Base-by-base conservation (phyloP, 352 stramenopile species). In the Peronospora destructor region DNA sequence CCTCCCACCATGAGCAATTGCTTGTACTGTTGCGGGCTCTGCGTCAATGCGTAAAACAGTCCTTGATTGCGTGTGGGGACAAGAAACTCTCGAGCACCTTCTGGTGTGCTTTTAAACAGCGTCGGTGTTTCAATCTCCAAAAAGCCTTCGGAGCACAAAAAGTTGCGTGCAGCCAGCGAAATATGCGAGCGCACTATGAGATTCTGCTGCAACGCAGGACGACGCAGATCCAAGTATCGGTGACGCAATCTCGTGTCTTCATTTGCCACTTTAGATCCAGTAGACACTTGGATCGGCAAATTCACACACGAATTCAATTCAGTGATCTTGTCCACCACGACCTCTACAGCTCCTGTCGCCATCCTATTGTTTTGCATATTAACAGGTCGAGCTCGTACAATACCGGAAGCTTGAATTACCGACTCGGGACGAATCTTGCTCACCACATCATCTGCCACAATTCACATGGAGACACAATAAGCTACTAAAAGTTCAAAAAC, bases 11-110 rank as follows among this genome's bases (percentile, higher is more conserved):
- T 96, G 2, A 96, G 61, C 45, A 96, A 46, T 64, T 96, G 85
- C 61, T 96, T 96, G 76, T 95, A 95, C 62, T 95, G 85, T 61
- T 96, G 87, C 12, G 87, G 87, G 54, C 80, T 94, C 57, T 96
- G 87, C 29, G 80, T 87, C 28, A 96, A 66, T 16, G 87, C 87
- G 44, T 94, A 96, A 51, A 91, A 91, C 53, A 77, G 65, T 5
- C 77, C 78, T 46, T 68, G 57, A 8, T 59, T 80, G 21, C 81
- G 63, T 10, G 81, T 88, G 0, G 84, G 85, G 35, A 95, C 84
- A 5, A 95, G 53, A 35, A 94, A 95, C 63, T 95, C 85, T 8
- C 85, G 61, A 2, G 85, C 84, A 0, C 85, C 85, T 64, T 95
- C 85, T 0, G 85, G 85, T 16, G 84, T 95, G 51, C 70, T 86